phyloP scores from a whole-genome alignment of 176 grass and related monocot species.

The Leersia perrieri region DNA sequence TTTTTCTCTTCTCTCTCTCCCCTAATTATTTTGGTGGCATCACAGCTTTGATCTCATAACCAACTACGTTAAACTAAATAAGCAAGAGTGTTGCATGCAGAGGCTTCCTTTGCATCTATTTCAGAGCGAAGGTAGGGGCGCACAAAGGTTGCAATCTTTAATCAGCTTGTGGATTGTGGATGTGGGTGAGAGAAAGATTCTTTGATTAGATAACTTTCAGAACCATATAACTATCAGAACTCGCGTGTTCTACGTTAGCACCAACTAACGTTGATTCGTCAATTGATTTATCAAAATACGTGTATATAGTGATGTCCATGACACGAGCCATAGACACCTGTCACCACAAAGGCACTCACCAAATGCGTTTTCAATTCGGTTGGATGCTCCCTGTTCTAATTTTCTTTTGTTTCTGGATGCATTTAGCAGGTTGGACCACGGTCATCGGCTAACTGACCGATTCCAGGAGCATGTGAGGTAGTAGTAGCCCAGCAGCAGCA shows the following conservation, averaged over 20 bases:
- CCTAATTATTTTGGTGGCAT: too few species aligned
- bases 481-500: neutral
- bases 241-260: neutral
- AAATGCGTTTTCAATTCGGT: neutral
- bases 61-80: too few species aligned
- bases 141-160: neutral
- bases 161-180: too few species aligned
- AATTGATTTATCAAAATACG: neutral
- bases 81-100: too few species aligned
- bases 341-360: neutral
- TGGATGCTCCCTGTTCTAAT: neutral
- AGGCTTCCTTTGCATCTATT: too few species aligned
- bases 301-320: neutral
- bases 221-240: neutral
- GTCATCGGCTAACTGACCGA: neutral
- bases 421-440: neutral
- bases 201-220: neutral
- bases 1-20: too few species aligned
- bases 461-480: constrained; percentile 11
- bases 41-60: too few species aligned
- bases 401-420: neutral
- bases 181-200: neutral
- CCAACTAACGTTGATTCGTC: neutral
- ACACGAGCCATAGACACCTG: neutral
- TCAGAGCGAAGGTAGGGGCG: too few species aligned